phyloP scores from a whole-genome alignment of 2,329 filamentous ascomycete species.

The Sporothrix dimorphospora region DNA sequence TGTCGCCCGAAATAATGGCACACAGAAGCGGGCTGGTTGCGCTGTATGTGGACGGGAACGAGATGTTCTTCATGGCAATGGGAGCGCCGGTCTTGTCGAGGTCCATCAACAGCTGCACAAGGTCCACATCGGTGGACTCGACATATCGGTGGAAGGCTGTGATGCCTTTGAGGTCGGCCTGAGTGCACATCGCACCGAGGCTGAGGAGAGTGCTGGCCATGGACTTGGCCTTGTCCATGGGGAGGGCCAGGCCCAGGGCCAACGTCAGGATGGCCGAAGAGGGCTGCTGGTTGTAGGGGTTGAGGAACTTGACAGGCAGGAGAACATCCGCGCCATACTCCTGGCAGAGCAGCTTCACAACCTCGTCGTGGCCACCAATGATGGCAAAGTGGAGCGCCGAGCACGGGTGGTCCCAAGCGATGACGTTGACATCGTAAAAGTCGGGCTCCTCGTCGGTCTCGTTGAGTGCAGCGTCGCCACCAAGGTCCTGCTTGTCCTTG shows the following conservation, averaged over 20 bases:
- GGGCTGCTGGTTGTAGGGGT: slow-evolving; percentile 50
- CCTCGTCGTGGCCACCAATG: slow-evolving; percentile 68
- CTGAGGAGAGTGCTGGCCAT: slow-evolving; percentile 69
- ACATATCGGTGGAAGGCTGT: slow-evolving; percentile 71
- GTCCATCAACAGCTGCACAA: slow-evolving; percentile 55
- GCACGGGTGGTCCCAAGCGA: slow-evolving; percentile 78
- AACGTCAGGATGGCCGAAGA: slow-evolving; percentile 61
- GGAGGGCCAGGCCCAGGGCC: slow-evolving; percentile 66
- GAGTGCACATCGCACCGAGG: slow-evolving; percentile 72
- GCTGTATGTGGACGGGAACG: slow-evolving; percentile 43
- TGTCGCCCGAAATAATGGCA: slow-evolving; percentile 60
- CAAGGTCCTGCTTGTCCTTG: slow-evolving; percentile 41
- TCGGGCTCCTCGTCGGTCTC: slow-evolving; percentile 71
- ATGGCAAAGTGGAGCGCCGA: slow-evolving; percentile 81
- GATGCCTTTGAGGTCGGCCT: slow-evolving; percentile 66
- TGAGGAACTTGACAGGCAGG: slow-evolving; percentile 70
- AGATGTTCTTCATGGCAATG: slow-evolving; percentile 68
- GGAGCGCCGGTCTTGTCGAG: slow-evolving; percentile 64
- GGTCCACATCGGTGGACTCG: slow-evolving; percentile 50
- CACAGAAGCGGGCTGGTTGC: slow-evolving; percentile 50
- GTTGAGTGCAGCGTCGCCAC: slow-evolving; percentile 49
- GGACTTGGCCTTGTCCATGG: slow-evolving; percentile 62
- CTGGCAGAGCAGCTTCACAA: slow-evolving; percentile 69
- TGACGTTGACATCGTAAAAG: slow-evolving; percentile 74
- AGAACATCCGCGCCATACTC: slow-evolving; percentile 78